Conservation (phyloP, 2,329 filamentous ascomycete species). For the Emmonsiellopsis sp. region DNA sequence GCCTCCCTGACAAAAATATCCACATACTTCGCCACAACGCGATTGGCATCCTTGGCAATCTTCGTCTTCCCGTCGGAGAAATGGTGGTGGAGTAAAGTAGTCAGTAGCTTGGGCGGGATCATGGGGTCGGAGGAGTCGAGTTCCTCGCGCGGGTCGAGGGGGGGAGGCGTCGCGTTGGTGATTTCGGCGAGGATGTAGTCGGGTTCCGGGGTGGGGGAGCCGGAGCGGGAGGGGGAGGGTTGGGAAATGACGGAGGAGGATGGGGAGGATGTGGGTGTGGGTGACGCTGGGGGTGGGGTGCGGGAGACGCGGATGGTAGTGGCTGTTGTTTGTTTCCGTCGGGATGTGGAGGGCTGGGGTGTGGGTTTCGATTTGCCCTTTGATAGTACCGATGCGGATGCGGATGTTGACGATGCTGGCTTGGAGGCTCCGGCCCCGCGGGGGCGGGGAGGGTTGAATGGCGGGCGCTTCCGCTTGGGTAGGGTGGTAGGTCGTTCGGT, state of each 20-base stretch:
- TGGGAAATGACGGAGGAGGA: constrained; percentile 4
- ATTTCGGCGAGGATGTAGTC: constrained; percentile 41
- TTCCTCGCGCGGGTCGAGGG: constrained; percentile 15
- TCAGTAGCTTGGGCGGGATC: constrained; percentile 66
- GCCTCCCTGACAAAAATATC: constrained; percentile 87
- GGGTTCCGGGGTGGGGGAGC: constrained; percentile 28
- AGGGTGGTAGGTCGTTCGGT: constrained; percentile 7
- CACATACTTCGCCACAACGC: constrained; percentile 71
- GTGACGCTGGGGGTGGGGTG: neutral
- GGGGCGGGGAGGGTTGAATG: constrained; percentile 37
- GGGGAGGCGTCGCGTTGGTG: constrained; percentile 12
- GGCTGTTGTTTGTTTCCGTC: constrained; percentile 5
- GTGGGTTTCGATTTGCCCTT: constrained; percentile 5
- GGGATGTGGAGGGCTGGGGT: constrained; percentile 11
- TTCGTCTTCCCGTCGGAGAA: constrained; percentile 63
- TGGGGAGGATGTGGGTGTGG: neutral
- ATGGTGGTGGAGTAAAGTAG: constrained; percentile 68
- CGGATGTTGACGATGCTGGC: constrained; percentile 9
- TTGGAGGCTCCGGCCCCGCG: constrained; percentile 17
- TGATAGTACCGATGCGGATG: neutral
- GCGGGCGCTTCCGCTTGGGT: constrained; percentile 29
- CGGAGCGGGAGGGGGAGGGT: constrained; percentile 9
- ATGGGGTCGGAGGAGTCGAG: constrained; percentile 29
- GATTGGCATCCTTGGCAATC: constrained; percentile 68
- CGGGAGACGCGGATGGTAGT: constrained; percentile 6